phyloP scores from a whole-genome alignment of 768 basidiomycete genomes.

The Royoungia palumana region DNA sequence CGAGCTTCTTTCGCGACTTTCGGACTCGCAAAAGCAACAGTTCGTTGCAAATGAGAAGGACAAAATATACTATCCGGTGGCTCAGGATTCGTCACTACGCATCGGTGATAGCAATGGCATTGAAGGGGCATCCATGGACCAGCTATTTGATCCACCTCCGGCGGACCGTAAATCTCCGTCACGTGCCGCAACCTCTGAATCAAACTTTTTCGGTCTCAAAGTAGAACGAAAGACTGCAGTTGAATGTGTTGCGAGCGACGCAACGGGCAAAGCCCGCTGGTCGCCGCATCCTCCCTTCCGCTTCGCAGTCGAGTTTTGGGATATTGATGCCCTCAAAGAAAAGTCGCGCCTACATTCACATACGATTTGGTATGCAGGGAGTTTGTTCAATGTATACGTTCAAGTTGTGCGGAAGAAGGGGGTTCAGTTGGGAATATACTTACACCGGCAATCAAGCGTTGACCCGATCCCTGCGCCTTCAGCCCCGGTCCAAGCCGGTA shows the following conservation, averaged over 20 bases:
- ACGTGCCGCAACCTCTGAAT: conserved; percentile 39
- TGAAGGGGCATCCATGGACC: conserved; percentile 61
- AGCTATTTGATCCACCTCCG: conserved; percentile 50
- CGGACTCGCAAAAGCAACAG: conserved; percentile 17
- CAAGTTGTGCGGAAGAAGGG: conserved; percentile 84
- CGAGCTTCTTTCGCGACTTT: conserved; percentile 43
- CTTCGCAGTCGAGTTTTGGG: conserved; percentile 90
- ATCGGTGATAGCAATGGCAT: conserved; percentile 66
- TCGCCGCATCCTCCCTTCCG: conserved; percentile 76
- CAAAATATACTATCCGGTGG: conserved; percentile 59
- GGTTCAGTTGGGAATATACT: conserved; percentile 80
- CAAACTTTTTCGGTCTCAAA: conserved; percentile 63
- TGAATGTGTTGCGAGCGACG: conserved; percentile 41
- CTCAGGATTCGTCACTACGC: conserved; percentile 65
- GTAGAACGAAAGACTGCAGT: conserved; percentile 41
- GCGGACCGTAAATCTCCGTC: conserved; percentile 24
- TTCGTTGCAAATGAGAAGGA: conserved; percentile 19
- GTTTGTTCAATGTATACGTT: conserved; percentile 84
- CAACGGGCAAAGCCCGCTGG: conserved; percentile 52
- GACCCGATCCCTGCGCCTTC: conserved; percentile 79
- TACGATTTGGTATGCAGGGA: conserved; percentile 89
- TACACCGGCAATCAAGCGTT: conserved; percentile 80
- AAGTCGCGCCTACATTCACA: conserved; percentile 80
- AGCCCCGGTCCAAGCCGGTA: conserved; percentile 40
- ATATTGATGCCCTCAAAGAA: conserved; percentile 75